Conservation (phyloP, 208 protist species). For the Crithidia thermophila region DNA sequence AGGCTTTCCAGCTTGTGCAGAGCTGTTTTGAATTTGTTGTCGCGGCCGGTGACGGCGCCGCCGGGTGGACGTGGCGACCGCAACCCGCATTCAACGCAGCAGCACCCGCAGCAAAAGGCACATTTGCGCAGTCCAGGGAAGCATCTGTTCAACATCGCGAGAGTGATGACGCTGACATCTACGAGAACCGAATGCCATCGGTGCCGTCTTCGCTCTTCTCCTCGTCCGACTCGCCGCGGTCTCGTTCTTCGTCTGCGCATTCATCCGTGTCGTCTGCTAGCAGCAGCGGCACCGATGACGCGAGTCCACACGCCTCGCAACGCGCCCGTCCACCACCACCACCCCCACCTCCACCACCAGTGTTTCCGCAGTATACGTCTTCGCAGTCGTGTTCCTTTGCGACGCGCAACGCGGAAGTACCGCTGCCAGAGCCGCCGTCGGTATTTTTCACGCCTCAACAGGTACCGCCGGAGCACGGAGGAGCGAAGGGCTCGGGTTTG, state of each 20-base stretch:
- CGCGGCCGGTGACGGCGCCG: background rate
- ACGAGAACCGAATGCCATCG: conserved; percentile 13
- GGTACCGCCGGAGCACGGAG: too few relatives aligned
- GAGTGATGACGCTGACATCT: background rate
- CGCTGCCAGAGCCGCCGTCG: conserved; percentile 17
- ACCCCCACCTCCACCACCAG: background rate
- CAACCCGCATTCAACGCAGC: background rate
- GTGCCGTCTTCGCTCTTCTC: conserved; percentile 15
- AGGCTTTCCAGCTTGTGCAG: conserved; percentile 72
- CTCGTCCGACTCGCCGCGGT: background rate
- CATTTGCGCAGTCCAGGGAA: too few relatives aligned
- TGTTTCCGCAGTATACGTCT: background rate
- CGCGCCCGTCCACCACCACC: conserved; percentile 1
- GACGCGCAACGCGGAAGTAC: background rate
- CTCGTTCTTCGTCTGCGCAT: background rate
- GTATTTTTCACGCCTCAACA: conserved; percentile 11
- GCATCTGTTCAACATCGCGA: too few relatives aligned
- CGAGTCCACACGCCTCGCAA: background rate
- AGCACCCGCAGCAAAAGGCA: background rate
- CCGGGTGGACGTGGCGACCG: conserved; percentile 3
- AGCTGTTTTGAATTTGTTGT: conserved; percentile 41
- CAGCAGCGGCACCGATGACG: background rate
- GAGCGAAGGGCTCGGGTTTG: too few relatives aligned
- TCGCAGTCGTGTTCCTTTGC: background rate
- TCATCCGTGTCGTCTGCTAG: conserved; percentile 1